phyloP scores from a whole-genome alignment of 371 early-diverging fungal genomes.

The Rhizopus microsporus region DNA sequence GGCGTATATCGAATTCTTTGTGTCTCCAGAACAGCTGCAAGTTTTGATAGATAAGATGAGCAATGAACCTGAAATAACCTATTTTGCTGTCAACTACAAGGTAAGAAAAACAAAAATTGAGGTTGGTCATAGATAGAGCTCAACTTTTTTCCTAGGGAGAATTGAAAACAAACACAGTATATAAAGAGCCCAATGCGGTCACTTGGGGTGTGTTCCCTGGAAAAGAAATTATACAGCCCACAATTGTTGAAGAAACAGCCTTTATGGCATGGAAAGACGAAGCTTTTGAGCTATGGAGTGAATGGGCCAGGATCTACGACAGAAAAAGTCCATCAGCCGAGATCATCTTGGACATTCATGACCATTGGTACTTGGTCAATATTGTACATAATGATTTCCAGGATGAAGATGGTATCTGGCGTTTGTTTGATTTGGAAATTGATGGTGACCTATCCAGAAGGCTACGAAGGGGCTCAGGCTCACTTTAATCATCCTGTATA shows the following conservation, averaged over 20 bases:
- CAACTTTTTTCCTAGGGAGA: constrained; percentile 58
- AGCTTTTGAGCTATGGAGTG: constrained; percentile 93
- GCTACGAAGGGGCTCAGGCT: constrained; percentile 26
- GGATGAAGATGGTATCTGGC: constrained; percentile 69
- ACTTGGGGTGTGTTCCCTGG: constrained; percentile 99
- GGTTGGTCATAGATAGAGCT: not conserved
- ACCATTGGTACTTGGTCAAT: constrained; percentile 91
- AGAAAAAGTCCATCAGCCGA: constrained; percentile 56
- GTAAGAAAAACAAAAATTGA: constrained; percentile 21
- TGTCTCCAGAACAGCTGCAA: constrained; percentile 49
- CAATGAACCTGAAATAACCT: constrained; percentile 73
- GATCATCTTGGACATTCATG: constrained; percentile 68
- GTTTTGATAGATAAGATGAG: constrained; percentile 49
- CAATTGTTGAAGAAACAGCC: constrained; percentile 89
- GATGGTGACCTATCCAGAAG: constrained; percentile 42
- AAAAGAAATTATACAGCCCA: constrained; percentile 96
- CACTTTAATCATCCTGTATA: constrained; percentile 9
- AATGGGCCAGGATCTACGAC: constrained; percentile 86
- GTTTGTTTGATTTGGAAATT: constrained; percentile 63
- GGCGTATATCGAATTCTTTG: constrained; percentile 83
- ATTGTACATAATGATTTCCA: constrained; percentile 96
- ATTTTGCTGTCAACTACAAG: constrained; percentile 81
- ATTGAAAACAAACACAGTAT: constrained; percentile 81
- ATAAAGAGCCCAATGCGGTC: constrained; percentile 91
- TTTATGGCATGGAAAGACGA: constrained; percentile 98